Evolutionary conservation across 768 basidiomycete species (phyloP).

Genomic region (Amanita brunnescens): DNA sequence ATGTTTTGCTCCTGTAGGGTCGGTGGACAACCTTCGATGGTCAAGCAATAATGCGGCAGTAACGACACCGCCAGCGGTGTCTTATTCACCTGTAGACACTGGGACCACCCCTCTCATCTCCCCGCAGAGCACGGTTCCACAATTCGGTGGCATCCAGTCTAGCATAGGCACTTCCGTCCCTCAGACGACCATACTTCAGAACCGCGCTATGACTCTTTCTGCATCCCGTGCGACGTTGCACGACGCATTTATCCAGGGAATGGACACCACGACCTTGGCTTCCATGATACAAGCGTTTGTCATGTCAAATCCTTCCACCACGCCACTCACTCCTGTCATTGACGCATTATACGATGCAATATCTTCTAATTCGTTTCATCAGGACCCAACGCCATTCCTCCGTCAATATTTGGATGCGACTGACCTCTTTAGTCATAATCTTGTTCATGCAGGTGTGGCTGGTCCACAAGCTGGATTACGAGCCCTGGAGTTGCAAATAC

Average conservation of each 20-base stretch:
- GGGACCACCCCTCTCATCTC: not conserved
- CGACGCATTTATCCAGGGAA: slow-evolving; percentile 38
- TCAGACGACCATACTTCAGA: slow-evolving; percentile 11
- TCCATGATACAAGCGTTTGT: slow-evolving; percentile 46
- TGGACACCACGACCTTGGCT: slow-evolving; percentile 41
- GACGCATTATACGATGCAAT: slow-evolving; percentile 49
- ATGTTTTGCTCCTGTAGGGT: slow-evolving; percentile 11
- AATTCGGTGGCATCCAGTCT: not conserved
- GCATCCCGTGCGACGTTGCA: slow-evolving; percentile 29
- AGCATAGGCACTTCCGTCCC: not conserved
- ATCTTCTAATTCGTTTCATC: slow-evolving; percentile 18
- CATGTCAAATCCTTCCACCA: slow-evolving; percentile 37
- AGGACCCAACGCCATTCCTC: slow-evolving; percentile 34
- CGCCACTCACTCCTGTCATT: slow-evolving; percentile 41
- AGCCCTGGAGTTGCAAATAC: slow-evolving; percentile 50
- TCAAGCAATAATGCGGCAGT: not conserved
- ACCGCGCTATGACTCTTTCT: slow-evolving; percentile 15
- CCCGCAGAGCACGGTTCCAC: not conserved
- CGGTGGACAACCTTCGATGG: slow-evolving; percentile 18
- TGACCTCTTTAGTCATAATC: slow-evolving; percentile 35
- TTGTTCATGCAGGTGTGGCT: slow-evolving; percentile 45
- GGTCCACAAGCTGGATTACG: slow-evolving; percentile 49
- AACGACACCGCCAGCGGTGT: not conserved
- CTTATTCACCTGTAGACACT: slow-evolving; percentile 5
- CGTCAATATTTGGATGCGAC: slow-evolving; percentile 47